Percentiles rank a stretch among this genome's conserved stretches.
Evolutionary conservation across 1,139 yeast genomes (phyloP).

Genomic region (Zygosaccharomyces sapae): DNA sequence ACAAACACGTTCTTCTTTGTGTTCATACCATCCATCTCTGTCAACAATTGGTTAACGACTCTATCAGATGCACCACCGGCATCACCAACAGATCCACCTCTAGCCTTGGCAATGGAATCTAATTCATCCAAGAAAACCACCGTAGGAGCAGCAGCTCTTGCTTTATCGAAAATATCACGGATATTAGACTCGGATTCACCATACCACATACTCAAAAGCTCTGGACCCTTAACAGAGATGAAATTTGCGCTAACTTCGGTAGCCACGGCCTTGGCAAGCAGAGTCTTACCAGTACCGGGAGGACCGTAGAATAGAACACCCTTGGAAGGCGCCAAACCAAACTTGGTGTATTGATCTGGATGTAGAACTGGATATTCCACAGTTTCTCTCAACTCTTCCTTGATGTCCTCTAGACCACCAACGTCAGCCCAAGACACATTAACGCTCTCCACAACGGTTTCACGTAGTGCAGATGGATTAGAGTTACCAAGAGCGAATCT

Average conservation of each 20-base stretch:
- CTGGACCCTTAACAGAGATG: constrained; percentile 96
- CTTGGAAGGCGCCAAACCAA: constrained; percentile 94
- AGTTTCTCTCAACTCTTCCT: constrained; percentile 95
- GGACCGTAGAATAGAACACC: constrained; percentile 99
- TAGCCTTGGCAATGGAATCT: constrained; percentile 95
- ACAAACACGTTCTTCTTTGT: constrained; percentile 98
- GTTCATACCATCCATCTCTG: constrained; percentile 99
- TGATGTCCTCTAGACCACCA: constrained; percentile 94
- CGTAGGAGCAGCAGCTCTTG: constrained; percentile 98
- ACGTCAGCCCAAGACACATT: constrained; percentile 84
- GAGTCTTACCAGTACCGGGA: constrained; percentile 99
- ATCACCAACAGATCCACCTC: constrained; percentile 91
- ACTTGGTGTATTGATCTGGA: constrained; percentile 97
- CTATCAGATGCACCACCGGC: constrained; percentile 99
- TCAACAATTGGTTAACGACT: constrained; percentile 94
- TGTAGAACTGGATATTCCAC: constrained; percentile 98
- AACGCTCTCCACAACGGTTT: constrained; percentile 97
- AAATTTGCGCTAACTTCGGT: constrained; percentile 96
- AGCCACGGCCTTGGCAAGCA: constrained; percentile 96
- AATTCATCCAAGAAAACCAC: constrained; percentile 96
- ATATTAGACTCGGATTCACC: constrained; percentile 98
- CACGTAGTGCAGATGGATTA: constrained; percentile 98
- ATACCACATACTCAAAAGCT: constrained; percentile 96
- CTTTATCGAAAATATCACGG: constrained; percentile 96
- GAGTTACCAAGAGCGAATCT: constrained; percentile 96